A percentile compares a stretch with the other conserved stretches of the same genome.
Conservation (phyloP, 306 rosid species). For the Prunus mira region DNA sequence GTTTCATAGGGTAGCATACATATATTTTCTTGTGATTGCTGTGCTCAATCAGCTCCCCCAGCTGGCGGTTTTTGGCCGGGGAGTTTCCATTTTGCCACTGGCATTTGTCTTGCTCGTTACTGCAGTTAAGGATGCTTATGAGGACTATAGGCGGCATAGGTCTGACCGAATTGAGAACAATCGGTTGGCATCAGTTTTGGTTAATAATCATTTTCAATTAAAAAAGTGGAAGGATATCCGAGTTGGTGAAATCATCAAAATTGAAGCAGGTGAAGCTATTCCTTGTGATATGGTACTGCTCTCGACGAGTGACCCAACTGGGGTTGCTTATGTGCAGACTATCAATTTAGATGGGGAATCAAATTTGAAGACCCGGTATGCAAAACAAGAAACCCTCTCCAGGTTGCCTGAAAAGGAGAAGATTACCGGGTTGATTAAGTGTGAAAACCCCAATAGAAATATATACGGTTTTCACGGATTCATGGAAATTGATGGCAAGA, state of each 20-base stretch:
- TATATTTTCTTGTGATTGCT: slow-evolving; percentile 82
- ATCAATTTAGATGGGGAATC: slow-evolving; percentile 93
- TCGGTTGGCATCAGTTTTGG: slow-evolving; percentile 66
- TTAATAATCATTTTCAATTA: slow-evolving; percentile 43
- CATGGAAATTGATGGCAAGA: slow-evolving; percentile 75
- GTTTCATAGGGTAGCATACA: slow-evolving; percentile 92
- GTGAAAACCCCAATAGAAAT: slow-evolving; percentile 93
- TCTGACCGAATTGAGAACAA: slow-evolving; percentile 86
- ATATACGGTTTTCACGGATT: slow-evolving; percentile 86
- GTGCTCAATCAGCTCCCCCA: slow-evolving; percentile 93
- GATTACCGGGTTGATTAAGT: slow-evolving; percentile 62
- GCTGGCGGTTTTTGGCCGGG: slow-evolving; percentile 88
- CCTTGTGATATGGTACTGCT: slow-evolving; percentile 96
- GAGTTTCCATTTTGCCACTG: slow-evolving; percentile 72
- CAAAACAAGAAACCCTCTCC: slow-evolving; percentile 84
- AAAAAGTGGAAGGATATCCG: slow-evolving; percentile 71
- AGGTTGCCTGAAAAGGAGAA: slow-evolving; percentile 57
- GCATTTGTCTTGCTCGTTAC: slow-evolving; percentile 83
- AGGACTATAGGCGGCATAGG: slow-evolving; percentile 83
- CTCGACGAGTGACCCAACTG: slow-evolving; percentile 87
- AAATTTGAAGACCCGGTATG: slow-evolving; percentile 88
- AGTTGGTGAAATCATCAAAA: slow-evolving; percentile 80
- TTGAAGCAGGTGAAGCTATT: slow-evolving; percentile 57
- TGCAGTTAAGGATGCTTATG: slow-evolving; percentile 87
- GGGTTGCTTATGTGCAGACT: slow-evolving; percentile 93